phyloP scores from a whole-genome alignment of 345 rosid genomes.

The Lagerstroemia speciosa region DNA sequence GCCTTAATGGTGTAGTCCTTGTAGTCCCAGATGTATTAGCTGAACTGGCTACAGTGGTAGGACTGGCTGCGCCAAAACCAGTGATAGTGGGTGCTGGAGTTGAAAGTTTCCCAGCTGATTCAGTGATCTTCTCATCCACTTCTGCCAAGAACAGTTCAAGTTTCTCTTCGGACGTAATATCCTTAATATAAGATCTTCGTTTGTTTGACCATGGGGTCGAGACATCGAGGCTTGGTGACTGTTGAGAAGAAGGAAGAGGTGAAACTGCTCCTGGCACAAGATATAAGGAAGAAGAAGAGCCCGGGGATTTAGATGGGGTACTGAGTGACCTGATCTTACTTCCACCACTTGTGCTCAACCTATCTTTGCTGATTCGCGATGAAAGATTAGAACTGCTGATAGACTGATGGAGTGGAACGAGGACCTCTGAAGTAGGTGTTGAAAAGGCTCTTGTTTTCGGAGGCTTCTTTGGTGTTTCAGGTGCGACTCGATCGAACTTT shows the following conservation, averaged over 20 bases:
- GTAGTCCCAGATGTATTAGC: constrained; percentile 70
- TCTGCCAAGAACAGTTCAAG: constrained; percentile 80
- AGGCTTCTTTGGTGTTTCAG: constrained; percentile 50
- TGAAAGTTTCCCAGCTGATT: constrained; percentile 60
- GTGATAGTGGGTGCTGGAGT: constrained; percentile 75
- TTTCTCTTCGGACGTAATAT: constrained; percentile 76
- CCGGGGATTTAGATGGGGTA: constrained; percentile 53
- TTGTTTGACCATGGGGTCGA: constrained; percentile 82
- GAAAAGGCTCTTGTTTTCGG: constrained; percentile 43
- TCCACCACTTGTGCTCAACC: constrained; percentile 35
- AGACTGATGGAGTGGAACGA: constrained; percentile 76
- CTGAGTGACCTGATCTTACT: constrained; percentile 35
- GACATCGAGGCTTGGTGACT: constrained; percentile 55
- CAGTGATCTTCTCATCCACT: constrained; percentile 62
- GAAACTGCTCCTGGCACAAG: constrained; percentile 53
- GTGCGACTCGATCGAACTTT: constrained; percentile 32
- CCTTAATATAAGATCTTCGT: constrained; percentile 40
- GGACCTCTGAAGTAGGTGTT: constrained; percentile 44
- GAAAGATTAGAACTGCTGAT: constrained; percentile 42
- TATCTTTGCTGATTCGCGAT: constrained; percentile 42
- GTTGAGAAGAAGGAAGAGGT: constrained; percentile 43
- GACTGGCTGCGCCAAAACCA: constrained; percentile 61
- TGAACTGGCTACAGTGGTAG: constrained; percentile 56
- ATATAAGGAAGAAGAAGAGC: constrained; percentile 59
- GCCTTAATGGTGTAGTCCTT: constrained; percentile 81